These are phyloP conservation scores for Fonsecaea nubica DNA, from an alignment of 2,329 filamentous ascomycete species.

Conservation along the genomic window DNA sequence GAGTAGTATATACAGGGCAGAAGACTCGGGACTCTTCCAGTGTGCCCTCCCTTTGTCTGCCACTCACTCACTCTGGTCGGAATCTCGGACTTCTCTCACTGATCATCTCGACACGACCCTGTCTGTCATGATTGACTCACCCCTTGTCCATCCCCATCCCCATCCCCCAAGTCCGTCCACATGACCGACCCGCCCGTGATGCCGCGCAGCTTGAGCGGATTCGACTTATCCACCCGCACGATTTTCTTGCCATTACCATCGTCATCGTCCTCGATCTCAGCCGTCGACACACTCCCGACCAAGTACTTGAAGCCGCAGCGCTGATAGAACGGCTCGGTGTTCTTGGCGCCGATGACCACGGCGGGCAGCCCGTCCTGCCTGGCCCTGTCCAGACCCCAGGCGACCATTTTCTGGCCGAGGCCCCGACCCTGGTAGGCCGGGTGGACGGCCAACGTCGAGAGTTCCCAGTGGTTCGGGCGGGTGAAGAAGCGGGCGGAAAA, in stretches of 20 bases:
- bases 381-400: conserved; percentile 34
- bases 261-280: conserved; percentile 1
- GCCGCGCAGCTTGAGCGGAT: conserved; percentile 23
- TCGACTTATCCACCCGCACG: background rate
- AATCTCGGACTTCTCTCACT: background rate
- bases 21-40: too few species aligned
- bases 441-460: conserved; percentile 33
- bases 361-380: conserved; percentile 27
- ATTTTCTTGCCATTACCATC: background rate
- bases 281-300: conserved; percentile 11
- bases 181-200: conserved; percentile 25
- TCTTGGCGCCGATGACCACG: conserved; percentile 22
- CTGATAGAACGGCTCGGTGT: conserved; percentile 27
- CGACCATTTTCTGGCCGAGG: conserved; percentile 34
- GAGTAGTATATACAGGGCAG: too few species aligned
- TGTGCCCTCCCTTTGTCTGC: too few species aligned
- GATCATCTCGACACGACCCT: background rate
- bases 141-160: too few species aligned
- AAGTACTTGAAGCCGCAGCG: conserved; percentile 17
- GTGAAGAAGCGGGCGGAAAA: conserved; percentile 17
- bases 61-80: too few species aligned
- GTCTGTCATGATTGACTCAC: background rate
- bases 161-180: conserved; percentile 14
- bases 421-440: conserved; percentile 32
- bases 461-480: conserved; percentile 31